Evolutionary conservation across 2,329 filamentous ascomycete species (phyloP).

Genomic region (Fusarium neocosmosporiellum): DNA sequence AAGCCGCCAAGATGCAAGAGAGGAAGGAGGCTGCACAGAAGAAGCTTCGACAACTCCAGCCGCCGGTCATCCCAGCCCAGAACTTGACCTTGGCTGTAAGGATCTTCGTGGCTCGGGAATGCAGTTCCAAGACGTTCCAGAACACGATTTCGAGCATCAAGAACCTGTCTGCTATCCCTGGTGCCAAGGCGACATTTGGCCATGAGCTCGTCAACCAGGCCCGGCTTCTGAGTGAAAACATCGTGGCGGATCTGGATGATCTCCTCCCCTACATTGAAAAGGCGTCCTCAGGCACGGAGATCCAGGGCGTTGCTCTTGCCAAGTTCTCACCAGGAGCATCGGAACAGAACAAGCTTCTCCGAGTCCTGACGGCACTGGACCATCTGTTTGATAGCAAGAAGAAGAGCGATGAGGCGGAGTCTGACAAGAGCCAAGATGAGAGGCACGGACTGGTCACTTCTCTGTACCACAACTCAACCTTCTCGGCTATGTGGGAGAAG

Average conservation of each 20-base stretch:
- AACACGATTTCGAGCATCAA: constrained; percentile 99
- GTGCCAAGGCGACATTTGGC: constrained; percentile 91
- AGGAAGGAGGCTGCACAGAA: constrained; percentile 58
- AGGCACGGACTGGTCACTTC: constrained; percentile 88
- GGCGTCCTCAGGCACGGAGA: constrained; percentile 89
- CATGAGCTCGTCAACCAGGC: constrained; percentile 91
- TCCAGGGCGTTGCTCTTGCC: constrained; percentile 91
- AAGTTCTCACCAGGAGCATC: constrained; percentile 97
- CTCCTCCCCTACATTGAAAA: constrained; percentile 87
- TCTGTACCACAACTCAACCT: constrained; percentile 91
- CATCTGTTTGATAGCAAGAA: constrained; percentile 92
- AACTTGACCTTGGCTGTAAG: constrained; percentile 96
- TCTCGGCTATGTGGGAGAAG: constrained; percentile 91
- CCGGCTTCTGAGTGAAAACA: constrained; percentile 83
- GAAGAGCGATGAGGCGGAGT: constrained; percentile 61
- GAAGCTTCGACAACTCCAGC: constrained; percentile 72
- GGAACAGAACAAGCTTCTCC: constrained; percentile 94
- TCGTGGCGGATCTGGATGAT: constrained; percentile 85
- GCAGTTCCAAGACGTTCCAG: constrained; percentile 97
- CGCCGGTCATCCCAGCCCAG: constrained; percentile 86
- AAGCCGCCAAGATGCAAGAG: constrained; percentile 47
- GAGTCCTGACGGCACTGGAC: constrained; percentile 92
- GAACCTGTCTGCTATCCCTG: constrained; percentile 92
- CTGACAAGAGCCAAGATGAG: constrained; percentile 66
- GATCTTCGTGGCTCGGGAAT: constrained; percentile 95